Percentiles rank a stretch among this genome's conserved stretches.
Evolutionary conservation across 176 grass and related monocot species (phyloP).

Genomic region (Aegilops longissima): DNA sequence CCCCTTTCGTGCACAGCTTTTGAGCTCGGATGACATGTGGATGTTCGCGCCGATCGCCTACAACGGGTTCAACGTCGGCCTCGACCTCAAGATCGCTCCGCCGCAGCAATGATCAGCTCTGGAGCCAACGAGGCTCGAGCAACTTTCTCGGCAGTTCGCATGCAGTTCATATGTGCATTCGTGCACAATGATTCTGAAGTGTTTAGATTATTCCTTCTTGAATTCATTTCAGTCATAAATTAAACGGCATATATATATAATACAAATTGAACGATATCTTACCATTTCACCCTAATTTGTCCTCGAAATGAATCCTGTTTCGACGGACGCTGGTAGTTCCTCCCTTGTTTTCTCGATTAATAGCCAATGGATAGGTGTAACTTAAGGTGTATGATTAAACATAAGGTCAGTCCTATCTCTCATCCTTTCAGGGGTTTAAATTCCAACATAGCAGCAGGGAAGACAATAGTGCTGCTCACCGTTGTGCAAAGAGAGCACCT

Average conservation of each 20-base stretch:
- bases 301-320: background rate
- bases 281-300: background rate
- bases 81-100: conserved; percentile 85
- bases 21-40: conserved; percentile 96
- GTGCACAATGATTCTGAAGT: background rate
- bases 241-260: background rate
- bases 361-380: no score
- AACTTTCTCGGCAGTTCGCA: conserved; percentile 9
- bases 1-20: conserved; percentile 35
- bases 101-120: conserved; percentile 44
- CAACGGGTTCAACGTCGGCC: conserved; percentile 88
- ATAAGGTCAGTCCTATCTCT: no score
- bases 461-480: no score
- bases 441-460: no score
- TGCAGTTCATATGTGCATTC: conserved; percentile 17
- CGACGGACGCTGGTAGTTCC: rapidly evolving
- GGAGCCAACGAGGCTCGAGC: background rate
- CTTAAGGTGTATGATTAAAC: no score
- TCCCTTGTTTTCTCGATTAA: background rate
- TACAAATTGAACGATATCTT: background rate
- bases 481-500: no score
- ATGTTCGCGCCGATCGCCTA: conserved; percentile 95
- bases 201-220: background rate
- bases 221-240: conserved; percentile 23
- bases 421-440: no score